Evolutionary conservation across 2,329 filamentous ascomycete species (phyloP).

Genomic region (Diaporthe capsici): DNA sequence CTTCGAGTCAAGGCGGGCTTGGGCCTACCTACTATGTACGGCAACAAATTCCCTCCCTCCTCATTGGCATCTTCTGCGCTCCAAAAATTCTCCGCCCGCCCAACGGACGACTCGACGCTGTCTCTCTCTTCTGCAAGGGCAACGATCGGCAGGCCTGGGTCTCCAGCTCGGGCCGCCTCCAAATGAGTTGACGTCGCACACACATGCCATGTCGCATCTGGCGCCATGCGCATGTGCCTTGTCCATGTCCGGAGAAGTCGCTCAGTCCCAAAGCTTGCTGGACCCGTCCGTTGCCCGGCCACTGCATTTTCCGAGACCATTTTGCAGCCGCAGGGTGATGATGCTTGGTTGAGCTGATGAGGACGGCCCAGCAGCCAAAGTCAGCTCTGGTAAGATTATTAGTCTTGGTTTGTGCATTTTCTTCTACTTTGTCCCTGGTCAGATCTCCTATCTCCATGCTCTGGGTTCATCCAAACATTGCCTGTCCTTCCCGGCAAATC

Average conservation of each 20-base stretch:
- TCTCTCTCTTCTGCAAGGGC: slow-evolving; percentile 27
- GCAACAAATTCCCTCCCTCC: not conserved
- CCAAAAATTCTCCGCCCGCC: slow-evolving; percentile 23
- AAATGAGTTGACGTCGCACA: slow-evolving; percentile 33
- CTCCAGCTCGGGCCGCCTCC: slow-evolving; percentile 40
- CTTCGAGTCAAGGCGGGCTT: not conserved
- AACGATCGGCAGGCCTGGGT: slow-evolving; percentile 20
- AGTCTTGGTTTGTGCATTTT: slow-evolving; percentile 19
- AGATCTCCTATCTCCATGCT: not conserved
- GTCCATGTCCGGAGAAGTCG: slow-evolving; percentile 1
- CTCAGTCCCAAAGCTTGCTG: not conserved
- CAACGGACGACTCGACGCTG: slow-evolving; percentile 12
- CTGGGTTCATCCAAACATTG: slow-evolving; percentile 16
- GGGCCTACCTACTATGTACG: not conserved
- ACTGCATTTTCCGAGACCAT: slow-evolving; percentile 36
- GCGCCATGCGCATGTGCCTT: not conserved
- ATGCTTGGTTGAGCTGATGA: not conserved
- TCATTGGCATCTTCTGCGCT: slow-evolving; percentile 2
- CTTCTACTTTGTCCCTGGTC: not conserved
- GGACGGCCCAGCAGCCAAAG: not conserved
- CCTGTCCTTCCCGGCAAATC: slow-evolving; percentile 3
- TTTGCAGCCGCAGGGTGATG: not conserved
- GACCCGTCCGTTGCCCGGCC: slow-evolving; percentile 41
- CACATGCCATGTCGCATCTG: slow-evolving; percentile 23
- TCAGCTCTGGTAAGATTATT: slow-evolving; percentile 13